Evolutionary conservation across 192 early-diverging fungal genomes (phyloP), one percentile per base, ranked within the genome.

Genomic region (Mortierella hygrophila): DNA sequence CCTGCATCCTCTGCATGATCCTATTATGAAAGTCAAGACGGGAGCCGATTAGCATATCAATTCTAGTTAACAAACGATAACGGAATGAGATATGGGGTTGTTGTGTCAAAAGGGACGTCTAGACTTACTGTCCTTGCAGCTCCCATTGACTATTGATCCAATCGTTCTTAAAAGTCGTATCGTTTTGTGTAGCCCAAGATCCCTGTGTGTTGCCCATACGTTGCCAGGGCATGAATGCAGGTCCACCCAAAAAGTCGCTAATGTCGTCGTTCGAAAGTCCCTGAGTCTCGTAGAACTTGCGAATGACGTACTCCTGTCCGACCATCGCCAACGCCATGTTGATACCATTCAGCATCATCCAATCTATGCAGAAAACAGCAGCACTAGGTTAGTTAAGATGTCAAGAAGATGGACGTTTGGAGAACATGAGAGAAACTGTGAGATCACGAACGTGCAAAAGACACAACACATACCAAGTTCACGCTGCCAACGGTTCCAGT

Each of bases 181-280:
- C 68, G 35, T 78, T 71, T 13, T 1, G 37, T 13, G 37, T 8
- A 49, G 44, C 76, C 84, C 84, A 86, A 0, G 79, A 81, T 15
- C 84, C 84, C 42, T 81, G 84, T 2, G 73, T 52, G 54, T 86
- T 86, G 8, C 84, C 84, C 83, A 85, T 86, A 21, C 79, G 78
- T 46, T 86, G 84, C 84, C 84, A 80, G 0, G 84, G 84, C 83
- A 85, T 85, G 38, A 80, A 80, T 6, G 75, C 78, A 0, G 83
- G 83, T 55, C 74, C 78, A 9, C 74, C 41, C 21, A 85, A 15
- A 75, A 85, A 85, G 21, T 18, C 44, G n/a, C 65, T 52, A 32
- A 85, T 74, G 18, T 85, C 74, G 21, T 49, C 55, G 23, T 70
- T 41, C 2, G 74, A 73, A 44, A 85, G 16, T 7, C 69, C 69